Base-by-base conservation (phyloP, 2,329 filamentous ascomycete genomes). In the Verticillium nonalfalfae region DNA sequence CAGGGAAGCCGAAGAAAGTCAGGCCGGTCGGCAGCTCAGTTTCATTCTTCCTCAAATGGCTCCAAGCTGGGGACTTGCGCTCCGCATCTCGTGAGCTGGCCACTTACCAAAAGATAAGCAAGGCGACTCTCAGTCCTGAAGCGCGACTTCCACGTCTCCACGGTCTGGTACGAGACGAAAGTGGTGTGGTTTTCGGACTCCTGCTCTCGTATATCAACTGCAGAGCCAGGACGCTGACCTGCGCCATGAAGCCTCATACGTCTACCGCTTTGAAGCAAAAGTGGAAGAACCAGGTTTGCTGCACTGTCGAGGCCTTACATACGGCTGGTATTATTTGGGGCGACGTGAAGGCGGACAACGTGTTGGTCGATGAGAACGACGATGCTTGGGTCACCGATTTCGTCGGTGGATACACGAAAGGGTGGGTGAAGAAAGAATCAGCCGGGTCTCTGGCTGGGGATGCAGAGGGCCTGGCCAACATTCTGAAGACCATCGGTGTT, bases 261-360 rank as follows among this genome's bases (percentile, higher is more conserved):
- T 33, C 58, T 11, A 38, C 38, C n/a, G 31, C 6, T 15, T 26
- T 55, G 6, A 31, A 40, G 34, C 21, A 38, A 13, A 68, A 65
- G 60, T 70, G 68, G 67, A 60, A 61, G 31, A 14, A 55, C 15
- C 65, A 66, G 61, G 62, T 68, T 59, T 57, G 57, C 36, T 35
- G 59, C 39, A 62, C 58, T 14, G 55, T 69, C 54, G 54, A 61
- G 52, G 39, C 59, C 34, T 59, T 69, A 39, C 67, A 70, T 62
- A 59, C 62, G 56, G 60, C 64, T 60, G 65, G 58, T 7, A 60
- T 70, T 7, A 57, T 66, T 11, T 70, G 66, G 68, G 65, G 67
- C n/a, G 66, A 70, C 65, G 67, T 62, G n/a, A 69, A 69, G 60
- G 55, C 65, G 33, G 61, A 65, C n/a, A 70, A 69, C 61, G 64